phyloP scores from a whole-genome alignment of 768 basidiomycete species.

The Cystofilobasidium capitatum region DNA sequence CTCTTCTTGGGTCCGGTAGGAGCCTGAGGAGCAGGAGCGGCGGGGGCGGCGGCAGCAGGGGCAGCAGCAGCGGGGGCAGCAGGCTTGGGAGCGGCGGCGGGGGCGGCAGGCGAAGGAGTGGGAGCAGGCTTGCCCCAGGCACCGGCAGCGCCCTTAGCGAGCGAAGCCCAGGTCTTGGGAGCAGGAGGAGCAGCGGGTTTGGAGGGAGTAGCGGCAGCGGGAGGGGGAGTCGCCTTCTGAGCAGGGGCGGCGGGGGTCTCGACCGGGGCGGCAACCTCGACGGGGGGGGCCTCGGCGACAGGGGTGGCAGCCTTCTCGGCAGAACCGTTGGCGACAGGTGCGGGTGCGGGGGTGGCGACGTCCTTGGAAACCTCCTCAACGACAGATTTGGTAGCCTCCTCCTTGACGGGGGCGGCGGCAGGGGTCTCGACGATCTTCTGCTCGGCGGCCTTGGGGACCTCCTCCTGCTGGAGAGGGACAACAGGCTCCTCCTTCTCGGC shows the following conservation, averaged over 20 bases:
- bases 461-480: constrained; percentile 35
- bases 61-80: constrained; percentile 38
- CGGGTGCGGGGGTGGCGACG: constrained; percentile 26
- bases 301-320: neutral
- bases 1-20: constrained; percentile 25
- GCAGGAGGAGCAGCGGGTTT: constrained; percentile 39
- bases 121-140: constrained; percentile 59
- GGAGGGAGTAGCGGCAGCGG: constrained; percentile 31
- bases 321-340: neutral
- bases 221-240: constrained; percentile 31
- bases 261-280: constrained; percentile 35
- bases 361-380: neutral
- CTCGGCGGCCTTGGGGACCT: constrained; percentile 18
- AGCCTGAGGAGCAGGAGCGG: constrained; percentile 35
- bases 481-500: constrained; percentile 47
- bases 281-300: constrained; percentile 36
- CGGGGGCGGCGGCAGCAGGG: constrained; percentile 31
- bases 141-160: constrained; percentile 48
- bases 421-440: constrained; percentile 1
- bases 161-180: constrained; percentile 83
- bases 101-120: too few relatives aligned
- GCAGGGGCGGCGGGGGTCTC: constrained; percentile 33
- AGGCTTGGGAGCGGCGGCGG: constrained; percentile 30
- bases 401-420: constrained; percentile 3
- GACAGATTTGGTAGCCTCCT: constrained; percentile 7